Conservation (phyloP, 1,284 basidiomycete genomes). For the Ustilago cynodontis region DNA sequence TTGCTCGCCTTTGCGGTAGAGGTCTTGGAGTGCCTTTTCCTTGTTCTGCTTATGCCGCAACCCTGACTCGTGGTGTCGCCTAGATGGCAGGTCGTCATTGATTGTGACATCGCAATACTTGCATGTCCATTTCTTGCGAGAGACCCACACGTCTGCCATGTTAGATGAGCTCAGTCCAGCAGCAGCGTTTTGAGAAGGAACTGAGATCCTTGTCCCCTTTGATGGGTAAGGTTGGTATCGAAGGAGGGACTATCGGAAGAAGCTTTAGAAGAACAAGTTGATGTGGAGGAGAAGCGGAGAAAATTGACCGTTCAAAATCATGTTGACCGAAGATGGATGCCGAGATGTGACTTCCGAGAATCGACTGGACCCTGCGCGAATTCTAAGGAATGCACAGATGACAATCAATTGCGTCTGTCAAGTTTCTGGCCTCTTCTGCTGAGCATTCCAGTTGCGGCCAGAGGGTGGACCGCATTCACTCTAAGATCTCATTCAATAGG, state of each 20-base stretch:
- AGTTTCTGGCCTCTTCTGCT: background rate
- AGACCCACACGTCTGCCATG: constrained; percentile 67
- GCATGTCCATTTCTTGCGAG: constrained; percentile 67
- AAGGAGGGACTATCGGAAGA: background rate
- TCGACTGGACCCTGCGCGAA: constrained; percentile 30
- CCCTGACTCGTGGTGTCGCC: constrained; percentile 91
- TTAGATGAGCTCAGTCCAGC: background rate
- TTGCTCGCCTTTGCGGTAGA: constrained; percentile 93
- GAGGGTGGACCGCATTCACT: background rate
- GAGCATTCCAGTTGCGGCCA: background rate
- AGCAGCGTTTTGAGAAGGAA: background rate
- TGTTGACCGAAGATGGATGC: constrained; percentile 7
- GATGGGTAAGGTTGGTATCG: background rate
- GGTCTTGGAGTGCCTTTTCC: constrained; percentile 87
- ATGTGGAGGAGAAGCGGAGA: constrained; percentile 6
- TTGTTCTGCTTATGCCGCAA: constrained; percentile 93
- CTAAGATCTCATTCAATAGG: no score
- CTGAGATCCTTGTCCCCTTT: background rate
- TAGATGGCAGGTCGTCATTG: constrained; percentile 74
- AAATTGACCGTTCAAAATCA: constrained; percentile 12
- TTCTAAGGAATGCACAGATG: background rate
- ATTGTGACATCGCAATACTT: constrained; percentile 69
- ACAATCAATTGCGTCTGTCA: background rate
- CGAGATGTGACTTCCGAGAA: constrained; percentile 2
- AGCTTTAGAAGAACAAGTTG: background rate